Conservation (phyloP, 805 yeast genomes). For the Maudiozyma serrabonitensis region DNA sequence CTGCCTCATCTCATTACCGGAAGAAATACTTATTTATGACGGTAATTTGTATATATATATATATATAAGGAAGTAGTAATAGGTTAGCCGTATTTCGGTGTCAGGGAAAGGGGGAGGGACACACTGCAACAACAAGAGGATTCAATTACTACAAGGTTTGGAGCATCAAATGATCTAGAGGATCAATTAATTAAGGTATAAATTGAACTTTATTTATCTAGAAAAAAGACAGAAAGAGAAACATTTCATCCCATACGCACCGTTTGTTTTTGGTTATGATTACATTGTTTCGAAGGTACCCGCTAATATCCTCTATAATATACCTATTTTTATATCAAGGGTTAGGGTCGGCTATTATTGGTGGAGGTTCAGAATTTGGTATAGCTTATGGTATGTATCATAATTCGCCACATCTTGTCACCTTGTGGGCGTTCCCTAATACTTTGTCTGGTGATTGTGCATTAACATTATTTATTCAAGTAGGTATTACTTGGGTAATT, state of each 20-base stretch:
- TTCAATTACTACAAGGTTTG: no score
- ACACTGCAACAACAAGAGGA: no score
- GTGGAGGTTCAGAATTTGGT: conserved; percentile 22
- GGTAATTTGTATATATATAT: no score
- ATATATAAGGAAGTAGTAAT: neutral
- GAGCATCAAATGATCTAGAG: no score
- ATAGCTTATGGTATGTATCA: conserved; percentile 22
- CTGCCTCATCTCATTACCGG: no score
- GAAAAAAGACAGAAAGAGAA: neutral
- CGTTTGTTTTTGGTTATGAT: neutral
- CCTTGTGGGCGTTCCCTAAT: conserved; percentile 22
- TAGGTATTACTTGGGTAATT: conserved; percentile 16
- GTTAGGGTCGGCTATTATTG: conserved; percentile 13
- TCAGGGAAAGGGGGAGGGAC: no score
- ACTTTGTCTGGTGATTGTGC: conserved; percentile 23
- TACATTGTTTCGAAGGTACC: neutral
- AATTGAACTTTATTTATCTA: no score
- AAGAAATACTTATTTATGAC: no score
- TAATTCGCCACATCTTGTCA: conserved; percentile 4
- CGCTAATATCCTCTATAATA: conserved; percentile 2
- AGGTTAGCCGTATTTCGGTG: no score
- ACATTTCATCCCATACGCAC: neutral
- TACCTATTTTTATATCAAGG: conserved; percentile 11
- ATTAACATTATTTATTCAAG: conserved; percentile 16
- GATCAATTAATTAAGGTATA: no score